A percentile compares a stretch with the other conserved stretches of the same genome.
These are phyloP conservation scores for Boletus sp. DNA, from an alignment of 768 basidiomycete species.

Conservation along the genomic window DNA sequence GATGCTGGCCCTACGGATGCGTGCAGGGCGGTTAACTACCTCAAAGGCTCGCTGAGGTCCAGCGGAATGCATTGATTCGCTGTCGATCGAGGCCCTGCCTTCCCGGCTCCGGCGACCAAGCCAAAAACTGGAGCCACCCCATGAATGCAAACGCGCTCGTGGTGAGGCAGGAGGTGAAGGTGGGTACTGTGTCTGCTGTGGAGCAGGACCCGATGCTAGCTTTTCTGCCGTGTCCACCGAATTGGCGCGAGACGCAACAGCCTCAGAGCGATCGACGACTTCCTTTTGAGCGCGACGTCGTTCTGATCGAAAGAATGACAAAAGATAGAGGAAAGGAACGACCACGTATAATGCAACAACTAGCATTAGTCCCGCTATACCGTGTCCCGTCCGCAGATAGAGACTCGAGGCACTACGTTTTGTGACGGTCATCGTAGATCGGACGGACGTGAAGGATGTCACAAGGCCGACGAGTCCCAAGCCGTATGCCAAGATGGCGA, in stretches of 20 bases:
- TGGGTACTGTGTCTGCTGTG: slow-evolving; percentile 31
- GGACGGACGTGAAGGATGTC: slow-evolving; percentile 60
- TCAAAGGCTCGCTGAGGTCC: slow-evolving; percentile 43
- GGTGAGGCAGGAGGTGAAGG: slow-evolving; percentile 33
- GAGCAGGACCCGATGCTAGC: slow-evolving; percentile 29
- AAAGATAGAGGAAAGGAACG: slow-evolving; percentile 42
- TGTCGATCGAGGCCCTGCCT: slow-evolving; percentile 41
- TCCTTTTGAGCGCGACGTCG: slow-evolving; percentile 17
- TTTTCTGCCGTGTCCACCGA: slow-evolving; percentile 45
- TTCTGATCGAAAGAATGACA: slow-evolving; percentile 21
- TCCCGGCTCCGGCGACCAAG: slow-evolving; percentile 35
- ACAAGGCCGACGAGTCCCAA: slow-evolving; percentile 63
- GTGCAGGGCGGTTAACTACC: slow-evolving; percentile 50
- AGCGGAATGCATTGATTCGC: slow-evolving; percentile 35
- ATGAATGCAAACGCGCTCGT: slow-evolving; percentile 35
- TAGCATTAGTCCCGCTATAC: slow-evolving; percentile 62
- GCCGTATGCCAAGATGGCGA: slow-evolving; percentile 51
- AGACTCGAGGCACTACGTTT: slow-evolving; percentile 34
- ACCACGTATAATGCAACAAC: slow-evolving; percentile 60
- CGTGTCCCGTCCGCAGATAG: slow-evolving; percentile 59
- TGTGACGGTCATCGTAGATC: slow-evolving; percentile 22
- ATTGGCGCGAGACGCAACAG: slow-evolving; percentile 31
- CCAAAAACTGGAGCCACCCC: slow-evolving; percentile 39
- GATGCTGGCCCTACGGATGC: slow-evolving; percentile 50
- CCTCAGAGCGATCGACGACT: slow-evolving; percentile 24